Percentiles rank a stretch among this genome's conserved stretches.
Conservation (phyloP, 306 rosid species). For the Rosa multiflora region DNA sequence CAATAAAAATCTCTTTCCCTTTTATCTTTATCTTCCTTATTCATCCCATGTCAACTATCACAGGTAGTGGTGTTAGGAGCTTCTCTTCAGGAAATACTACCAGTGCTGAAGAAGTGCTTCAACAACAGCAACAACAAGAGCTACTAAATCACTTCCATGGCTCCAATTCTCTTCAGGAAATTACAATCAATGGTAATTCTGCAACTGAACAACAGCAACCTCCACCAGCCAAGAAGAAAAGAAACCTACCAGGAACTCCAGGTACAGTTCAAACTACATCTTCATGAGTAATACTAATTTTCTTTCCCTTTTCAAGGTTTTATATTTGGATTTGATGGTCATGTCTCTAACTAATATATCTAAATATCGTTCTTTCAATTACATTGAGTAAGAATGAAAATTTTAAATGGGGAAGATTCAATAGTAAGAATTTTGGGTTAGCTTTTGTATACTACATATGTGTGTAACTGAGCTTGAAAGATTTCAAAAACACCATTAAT, state of each 20-base stretch:
- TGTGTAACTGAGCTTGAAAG: not conserved
- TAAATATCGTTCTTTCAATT: not conserved
- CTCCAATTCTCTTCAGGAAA: conserved; percentile 45
- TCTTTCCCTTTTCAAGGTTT: not conserved
- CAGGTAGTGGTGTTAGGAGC: conserved; percentile 67
- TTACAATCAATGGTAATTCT: conserved; percentile 47
- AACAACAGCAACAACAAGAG: conserved; percentile 29
- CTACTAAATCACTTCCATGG: conserved; percentile 47
- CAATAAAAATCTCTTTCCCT: conserved; percentile 20
- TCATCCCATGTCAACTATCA: conserved; percentile 70
- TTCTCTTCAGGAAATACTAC: conserved; percentile 61
- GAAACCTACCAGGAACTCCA: conserved; percentile 92
- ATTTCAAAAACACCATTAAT: not conserved
- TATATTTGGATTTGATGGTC: not conserved
- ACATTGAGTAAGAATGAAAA: not conserved
- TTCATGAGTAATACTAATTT: not conserved
- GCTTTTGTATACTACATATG: not conserved
- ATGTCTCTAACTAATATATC: not conserved
- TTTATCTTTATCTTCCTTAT: conserved; percentile 16
- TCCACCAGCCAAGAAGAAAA: conserved; percentile 61
- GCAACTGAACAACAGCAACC: conserved; percentile 39
- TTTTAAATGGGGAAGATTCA: not conserved
- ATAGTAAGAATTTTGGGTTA: not conserved
- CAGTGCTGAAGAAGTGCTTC: conserved; percentile 20
- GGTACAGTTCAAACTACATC: conserved; percentile 33